These are phyloP conservation scores for Phytophthora ohioensis DNA, from an alignment of 352 stramenopile species.

Conservation along the genomic window DNA sequence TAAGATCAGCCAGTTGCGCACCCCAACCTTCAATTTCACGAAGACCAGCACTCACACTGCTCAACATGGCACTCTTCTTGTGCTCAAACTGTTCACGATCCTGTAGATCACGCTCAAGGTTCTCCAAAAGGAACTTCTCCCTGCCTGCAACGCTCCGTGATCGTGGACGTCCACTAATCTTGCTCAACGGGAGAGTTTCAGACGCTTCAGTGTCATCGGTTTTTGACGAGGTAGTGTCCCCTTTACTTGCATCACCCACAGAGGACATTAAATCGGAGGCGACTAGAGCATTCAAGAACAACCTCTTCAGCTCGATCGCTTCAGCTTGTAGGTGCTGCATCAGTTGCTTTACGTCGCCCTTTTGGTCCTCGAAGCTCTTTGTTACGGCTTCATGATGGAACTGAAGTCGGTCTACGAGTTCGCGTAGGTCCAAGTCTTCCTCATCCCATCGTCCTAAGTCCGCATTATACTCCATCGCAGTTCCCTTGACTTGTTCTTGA, in stretches of 20 bases:
- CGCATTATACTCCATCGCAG: conserved; percentile 48
- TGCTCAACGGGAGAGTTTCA: conserved; percentile 25
- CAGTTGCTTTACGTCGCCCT: conserved; percentile 66
- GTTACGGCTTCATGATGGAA: conserved; percentile 81
- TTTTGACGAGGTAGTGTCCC: background rate
- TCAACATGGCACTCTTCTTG: conserved; percentile 33
- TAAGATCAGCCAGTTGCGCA: conserved; percentile 36
- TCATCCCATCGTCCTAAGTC: conserved; percentile 77
- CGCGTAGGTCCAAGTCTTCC: conserved; percentile 77
- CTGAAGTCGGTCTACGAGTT: conserved; percentile 79
- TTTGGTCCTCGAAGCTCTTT: conserved; percentile 81
- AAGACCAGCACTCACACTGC: conserved; percentile 33
- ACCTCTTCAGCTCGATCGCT: conserved; percentile 67
- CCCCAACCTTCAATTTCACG: conserved; percentile 55
- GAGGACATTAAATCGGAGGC: conserved; percentile 30
- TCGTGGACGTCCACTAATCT: conserved; percentile 33
- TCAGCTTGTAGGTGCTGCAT: conserved; percentile 77
- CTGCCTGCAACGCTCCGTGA: conserved; percentile 36
- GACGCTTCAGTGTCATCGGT: background rate
- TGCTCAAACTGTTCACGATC: conserved; percentile 38
- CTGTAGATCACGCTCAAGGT: conserved; percentile 51
- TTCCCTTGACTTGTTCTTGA: conserved; percentile 22
- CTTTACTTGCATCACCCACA: background rate
- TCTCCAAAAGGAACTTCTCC: conserved; percentile 54
- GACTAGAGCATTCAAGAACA: conserved; percentile 71